Evolutionary conservation across 2,329 filamentous ascomycete genomes (phyloP).

Genomic region (Fusarium albosuccineum): DNA sequence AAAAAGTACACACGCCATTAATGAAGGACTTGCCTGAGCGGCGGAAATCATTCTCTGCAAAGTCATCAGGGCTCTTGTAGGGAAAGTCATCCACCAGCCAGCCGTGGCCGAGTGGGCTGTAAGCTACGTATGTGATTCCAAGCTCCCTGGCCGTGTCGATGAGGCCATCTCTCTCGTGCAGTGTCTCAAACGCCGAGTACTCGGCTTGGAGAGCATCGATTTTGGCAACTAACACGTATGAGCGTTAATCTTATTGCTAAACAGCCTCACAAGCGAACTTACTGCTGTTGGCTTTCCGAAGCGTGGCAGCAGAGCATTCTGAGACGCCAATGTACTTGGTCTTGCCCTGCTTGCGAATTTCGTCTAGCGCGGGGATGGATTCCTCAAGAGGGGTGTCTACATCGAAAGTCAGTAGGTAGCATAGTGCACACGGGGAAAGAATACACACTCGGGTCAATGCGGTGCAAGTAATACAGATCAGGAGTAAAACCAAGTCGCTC

Average conservation of each 20-base stretch:
- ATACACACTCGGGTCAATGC: conserved; percentile 58
- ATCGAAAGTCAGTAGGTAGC: too few species aligned
- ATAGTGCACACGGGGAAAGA: too few species aligned
- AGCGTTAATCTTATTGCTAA: not conserved
- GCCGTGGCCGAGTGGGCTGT: conserved; percentile 61
- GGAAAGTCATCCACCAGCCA: conserved; percentile 61
- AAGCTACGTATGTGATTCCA: conserved; percentile 59
- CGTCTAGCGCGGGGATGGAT: conserved; percentile 61
- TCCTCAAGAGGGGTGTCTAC: conserved; percentile 59
- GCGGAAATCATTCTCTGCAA: conserved; percentile 57
- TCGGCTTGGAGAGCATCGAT: conserved; percentile 62
- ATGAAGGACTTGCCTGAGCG: conserved; percentile 48
- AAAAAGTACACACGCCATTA: not conserved
- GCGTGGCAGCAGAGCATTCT: conserved; percentile 59
- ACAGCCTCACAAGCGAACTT: conserved; percentile 9
- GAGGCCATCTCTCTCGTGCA: conserved; percentile 56
- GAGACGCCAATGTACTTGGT: conserved; percentile 64
- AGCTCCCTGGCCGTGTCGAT: conserved; percentile 58
- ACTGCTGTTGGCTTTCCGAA: conserved; percentile 61
- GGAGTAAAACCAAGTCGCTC: conserved; percentile 62
- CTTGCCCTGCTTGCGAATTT: conserved; percentile 59
- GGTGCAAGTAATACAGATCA: conserved; percentile 60
- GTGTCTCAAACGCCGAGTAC: conserved; percentile 59
- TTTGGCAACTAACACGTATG: conserved; percentile 54
- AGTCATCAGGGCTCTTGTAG: conserved; percentile 60